phyloP scores from a whole-genome alignment of 2,329 filamentous ascomycete species.

The Acrocalymma vagum region DNA sequence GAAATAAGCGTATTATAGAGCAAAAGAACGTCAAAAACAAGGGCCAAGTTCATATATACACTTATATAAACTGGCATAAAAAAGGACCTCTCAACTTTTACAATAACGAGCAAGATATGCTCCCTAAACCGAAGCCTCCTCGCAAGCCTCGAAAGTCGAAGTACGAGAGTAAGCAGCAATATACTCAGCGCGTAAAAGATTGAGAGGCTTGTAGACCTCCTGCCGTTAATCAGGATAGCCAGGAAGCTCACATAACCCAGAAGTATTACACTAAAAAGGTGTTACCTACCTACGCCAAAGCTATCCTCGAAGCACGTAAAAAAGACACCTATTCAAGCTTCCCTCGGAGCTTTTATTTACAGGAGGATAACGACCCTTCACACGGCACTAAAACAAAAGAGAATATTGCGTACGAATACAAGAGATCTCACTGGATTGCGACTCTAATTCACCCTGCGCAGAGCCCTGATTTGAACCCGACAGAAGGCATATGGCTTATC shows the following conservation, averaged over 20 bases:
- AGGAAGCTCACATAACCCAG: conserved; percentile 1
- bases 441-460: conserved; percentile 7
- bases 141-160: conserved; percentile 3
- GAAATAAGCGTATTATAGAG: too few relatives aligned
- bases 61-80: too few relatives aligned
- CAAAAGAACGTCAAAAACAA: too few relatives aligned
- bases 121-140: conserved; percentile 1
- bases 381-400: conserved; percentile 5
- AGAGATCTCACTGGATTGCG: not conserved
- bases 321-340: conserved; percentile 1
- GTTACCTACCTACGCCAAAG: conserved; percentile 2
- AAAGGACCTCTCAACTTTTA: too few relatives aligned
- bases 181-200: not conserved
- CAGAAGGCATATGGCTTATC: conserved; percentile 8
- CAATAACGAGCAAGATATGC: conserved; percentile 11
- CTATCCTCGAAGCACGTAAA: not conserved
- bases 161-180: not conserved
- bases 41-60: too few relatives aligned
- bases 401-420: not conserved
- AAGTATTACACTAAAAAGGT: conserved; percentile 9
- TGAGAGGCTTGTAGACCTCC: conserved; percentile 7
- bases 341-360: conserved; percentile 7
- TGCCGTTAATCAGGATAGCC: not conserved
- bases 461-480: conserved; percentile 11
- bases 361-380: conserved; percentile 12